Base-by-base conservation (phyloP, 2,329 filamentous ascomycete species). In the Aureobasidium pullulans region DNA sequence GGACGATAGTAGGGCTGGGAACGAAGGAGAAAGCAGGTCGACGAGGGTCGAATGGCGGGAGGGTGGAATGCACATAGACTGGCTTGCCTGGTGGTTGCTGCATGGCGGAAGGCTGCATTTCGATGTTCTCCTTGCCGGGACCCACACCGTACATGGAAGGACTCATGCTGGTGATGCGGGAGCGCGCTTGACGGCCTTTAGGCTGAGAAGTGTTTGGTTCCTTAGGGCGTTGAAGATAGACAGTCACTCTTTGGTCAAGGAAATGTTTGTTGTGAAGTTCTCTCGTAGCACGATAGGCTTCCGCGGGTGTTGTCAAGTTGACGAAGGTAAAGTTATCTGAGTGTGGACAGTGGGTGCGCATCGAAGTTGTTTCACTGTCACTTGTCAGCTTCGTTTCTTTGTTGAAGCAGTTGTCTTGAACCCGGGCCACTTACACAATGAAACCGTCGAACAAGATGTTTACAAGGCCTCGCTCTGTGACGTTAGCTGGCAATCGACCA, bases 301-400 rank as follows among this genome's bases (percentile, higher is more conserved):
- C 52, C 2, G 31, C 52, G 39, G 23, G 15, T 5, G 52, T 57
- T 9, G 40, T 57, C 29, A 57, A 13, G 16, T 34, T 46, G 31
- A 57, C 11, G 9, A 57, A 44, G 16, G 52, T 37, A 19, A 57
- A 57, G 16, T 46, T 57, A 29, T 46, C 40, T 28, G 11, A 23
- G 32, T 42, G 31, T 13, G 37, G 36, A 46, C 52, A 46, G 40
- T 57, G 52, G 19, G 52, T 57, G 40, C 37, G 52, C 16, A 57
- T 46, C n/a, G 52, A 57, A 28, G 40, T 57, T 37, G 52, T 57
- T 13, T 57, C 52, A 36, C 52, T 57, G 19, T 16, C 19, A 28
- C 15, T 11, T 23, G 52, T 57, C 52, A 57, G 52, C 28, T 13
- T 6, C 40, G 15, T 6, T 13, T 34, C n/a, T 23, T 31, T 34